phyloP scores from a whole-genome alignment of 2,329 filamentous ascomycete species.

The Phialophora macrospora region DNA sequence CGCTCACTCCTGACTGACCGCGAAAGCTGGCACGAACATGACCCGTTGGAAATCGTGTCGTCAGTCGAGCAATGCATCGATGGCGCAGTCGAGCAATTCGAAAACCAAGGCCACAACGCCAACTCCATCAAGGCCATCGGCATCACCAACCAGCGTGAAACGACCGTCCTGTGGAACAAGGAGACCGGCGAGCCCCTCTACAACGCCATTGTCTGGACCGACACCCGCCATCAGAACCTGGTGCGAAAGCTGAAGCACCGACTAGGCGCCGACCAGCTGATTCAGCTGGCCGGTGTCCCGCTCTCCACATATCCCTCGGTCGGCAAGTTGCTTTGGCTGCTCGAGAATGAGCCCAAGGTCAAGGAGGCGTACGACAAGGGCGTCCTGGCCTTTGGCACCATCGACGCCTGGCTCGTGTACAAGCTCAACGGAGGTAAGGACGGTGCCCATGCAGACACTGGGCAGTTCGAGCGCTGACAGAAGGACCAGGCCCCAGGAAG shows the following conservation, averaged over 20 bases:
- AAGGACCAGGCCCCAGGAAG: conserved; percentile 52
- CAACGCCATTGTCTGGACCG: conserved; percentile 89
- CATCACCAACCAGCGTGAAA: conserved; percentile 90
- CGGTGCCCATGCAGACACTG: background rate
- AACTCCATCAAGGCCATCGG: conserved; percentile 76
- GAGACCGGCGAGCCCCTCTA: conserved; percentile 78
- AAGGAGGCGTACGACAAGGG: conserved; percentile 75
- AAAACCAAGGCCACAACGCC: conserved; percentile 68
- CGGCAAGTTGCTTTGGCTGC: conserved; percentile 81
- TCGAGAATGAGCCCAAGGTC: conserved; percentile 72
- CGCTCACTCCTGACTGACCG: conserved; percentile 2
- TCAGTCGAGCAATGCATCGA: conserved; percentile 82
- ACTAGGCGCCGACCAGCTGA: conserved; percentile 70
- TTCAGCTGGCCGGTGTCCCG: conserved; percentile 76
- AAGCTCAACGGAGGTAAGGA: conserved; percentile 70
- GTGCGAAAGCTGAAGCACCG: conserved; percentile 76
- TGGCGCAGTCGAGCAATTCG: conserved; percentile 72
- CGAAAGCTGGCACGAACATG: conserved; percentile 83
- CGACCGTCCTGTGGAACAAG: conserved; percentile 82
- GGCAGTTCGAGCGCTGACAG: background rate
- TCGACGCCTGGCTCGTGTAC: conserved; percentile 88
- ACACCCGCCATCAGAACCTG: conserved; percentile 76
- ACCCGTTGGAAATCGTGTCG: conserved; percentile 74
- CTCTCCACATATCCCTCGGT: conserved; percentile 88
- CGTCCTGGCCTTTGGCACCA: conserved; percentile 79